A percentile compares a stretch with the other conserved stretches of the same genome.
phyloP scores from a whole-genome alignment of 345 rosid genomes.

The Pistacia integerrima region DNA sequence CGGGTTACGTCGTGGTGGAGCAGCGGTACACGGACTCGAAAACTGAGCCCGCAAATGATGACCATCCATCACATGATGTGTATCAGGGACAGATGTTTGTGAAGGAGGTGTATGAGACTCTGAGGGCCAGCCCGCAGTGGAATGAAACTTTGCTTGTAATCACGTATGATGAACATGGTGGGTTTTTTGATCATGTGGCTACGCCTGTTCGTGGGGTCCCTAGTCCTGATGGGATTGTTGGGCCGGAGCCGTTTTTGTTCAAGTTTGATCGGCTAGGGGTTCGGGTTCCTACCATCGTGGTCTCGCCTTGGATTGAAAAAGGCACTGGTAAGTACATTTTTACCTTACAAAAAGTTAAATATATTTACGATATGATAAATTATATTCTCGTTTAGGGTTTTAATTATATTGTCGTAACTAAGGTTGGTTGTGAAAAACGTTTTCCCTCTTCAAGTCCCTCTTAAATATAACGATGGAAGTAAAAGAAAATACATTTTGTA shows the following conservation, averaged over 20 bases:
- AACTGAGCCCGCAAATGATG: conserved; percentile 64
- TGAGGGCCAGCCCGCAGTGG: conserved; percentile 95
- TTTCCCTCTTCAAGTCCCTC: too few relatives aligned
- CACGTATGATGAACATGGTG: conserved; percentile 96
- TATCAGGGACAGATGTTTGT: conserved; percentile 79
- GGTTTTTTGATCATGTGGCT: conserved; percentile 84
- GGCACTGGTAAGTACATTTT: conserved; percentile 51
- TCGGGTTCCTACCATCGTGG: conserved; percentile 77
- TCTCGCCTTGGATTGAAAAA: conserved; percentile 89
- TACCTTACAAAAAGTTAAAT: too few relatives aligned
- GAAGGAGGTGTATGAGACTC: conserved; percentile 89
- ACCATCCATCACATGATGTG: conserved; percentile 95
- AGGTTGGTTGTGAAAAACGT: too few relatives aligned
- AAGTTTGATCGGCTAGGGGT: conserved; percentile 74
- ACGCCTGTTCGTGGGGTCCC: conserved; percentile 84
- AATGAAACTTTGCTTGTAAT: conserved; percentile 69
- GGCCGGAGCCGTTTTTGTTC: conserved; percentile 72
- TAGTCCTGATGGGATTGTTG: conserved; percentile 87
- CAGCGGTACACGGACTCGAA: conserved; percentile 76
- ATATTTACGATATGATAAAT: too few relatives aligned
- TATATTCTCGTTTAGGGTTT: too few relatives aligned
- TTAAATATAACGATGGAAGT: too few relatives aligned
- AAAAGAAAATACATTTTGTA: too few relatives aligned
- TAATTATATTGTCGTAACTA: too few relatives aligned
- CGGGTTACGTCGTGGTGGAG: conserved; percentile 72